Conservation (phyloP, 1,284 basidiomycete genomes). For the Kalmanozyma brasiliensis region DNA sequence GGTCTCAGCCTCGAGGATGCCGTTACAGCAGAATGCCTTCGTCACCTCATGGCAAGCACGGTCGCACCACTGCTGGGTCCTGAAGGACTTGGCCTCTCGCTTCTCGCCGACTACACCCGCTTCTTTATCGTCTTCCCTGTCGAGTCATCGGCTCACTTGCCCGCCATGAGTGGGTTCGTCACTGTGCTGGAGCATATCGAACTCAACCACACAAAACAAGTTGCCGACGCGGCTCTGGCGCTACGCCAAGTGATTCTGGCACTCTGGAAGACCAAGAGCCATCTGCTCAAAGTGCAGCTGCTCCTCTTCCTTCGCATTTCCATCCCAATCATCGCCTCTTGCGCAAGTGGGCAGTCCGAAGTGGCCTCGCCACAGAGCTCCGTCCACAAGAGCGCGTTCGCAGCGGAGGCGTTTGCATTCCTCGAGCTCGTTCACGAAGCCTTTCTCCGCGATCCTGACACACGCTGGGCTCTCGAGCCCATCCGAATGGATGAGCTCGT, state of each 20-base stretch:
- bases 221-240: constrained; percentile 23
- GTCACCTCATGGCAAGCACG: constrained; percentile 33
- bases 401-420: constrained; percentile 8
- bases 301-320: constrained; percentile 47
- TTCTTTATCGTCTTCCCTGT: constrained; percentile 36
- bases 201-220: constrained; percentile 42
- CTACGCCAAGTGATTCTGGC: constrained; percentile 16
- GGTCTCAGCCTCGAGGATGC: constrained; percentile 51
- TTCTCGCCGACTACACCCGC: constrained; percentile 46
- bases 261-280: constrained; percentile 49
- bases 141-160: constrained; percentile 55
- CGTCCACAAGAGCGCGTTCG: neutral
- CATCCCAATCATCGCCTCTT: constrained; percentile 22
- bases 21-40: constrained; percentile 43
- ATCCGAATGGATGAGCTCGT: constrained; percentile 20
- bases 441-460: constrained; percentile 28
- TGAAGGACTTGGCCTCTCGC: constrained; percentile 21
- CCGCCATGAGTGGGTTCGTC: constrained; percentile 47
- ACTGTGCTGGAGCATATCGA: constrained; percentile 43
- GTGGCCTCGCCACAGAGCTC: neutral
- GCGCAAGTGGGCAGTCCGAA: constrained; percentile 17
- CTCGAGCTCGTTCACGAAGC: constrained; percentile 15
- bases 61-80: constrained; percentile 43
- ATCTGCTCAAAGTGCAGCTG: constrained; percentile 52
- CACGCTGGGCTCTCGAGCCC: constrained; percentile 33